phyloP scores from a whole-genome alignment of 2,329 filamentous ascomycete species.

The Xylaria sp. region DNA sequence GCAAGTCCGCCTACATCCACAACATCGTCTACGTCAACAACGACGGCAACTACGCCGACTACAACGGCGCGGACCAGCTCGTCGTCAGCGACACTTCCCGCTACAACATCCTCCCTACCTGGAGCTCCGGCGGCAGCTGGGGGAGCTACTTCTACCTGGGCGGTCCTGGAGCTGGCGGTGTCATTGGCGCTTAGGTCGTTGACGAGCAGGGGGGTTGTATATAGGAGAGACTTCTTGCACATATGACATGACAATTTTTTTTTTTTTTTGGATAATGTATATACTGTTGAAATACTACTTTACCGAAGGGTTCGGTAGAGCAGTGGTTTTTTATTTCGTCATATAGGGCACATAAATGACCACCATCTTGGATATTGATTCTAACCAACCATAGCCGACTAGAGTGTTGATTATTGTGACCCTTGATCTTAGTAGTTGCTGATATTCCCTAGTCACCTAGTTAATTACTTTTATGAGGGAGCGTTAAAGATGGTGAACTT shows the following conservation, averaged over 20 bases:
- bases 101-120: conserved; percentile 29
- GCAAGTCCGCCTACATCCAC: conserved; percentile 37
- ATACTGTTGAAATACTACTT: too few species aligned
- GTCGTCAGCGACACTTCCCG: conserved; percentile 29
- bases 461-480: too few species aligned
- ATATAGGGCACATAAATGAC: background rate
- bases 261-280: conserved; percentile 6
- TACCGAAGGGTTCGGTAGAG: too few species aligned
- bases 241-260: background rate
- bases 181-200: conserved; percentile 25
- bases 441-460: too few species aligned
- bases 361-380: background rate
- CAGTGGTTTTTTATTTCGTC: too few species aligned
- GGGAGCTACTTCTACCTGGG: conserved; percentile 37
- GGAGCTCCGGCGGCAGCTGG: conserved; percentile 32
- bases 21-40: conserved; percentile 29
- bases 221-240: conserved; percentile 14
- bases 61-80: conserved; percentile 33
- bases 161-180: conserved; percentile 34
- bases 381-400: background rate
- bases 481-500: too few species aligned
- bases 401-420: background rate
- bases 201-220: background rate
- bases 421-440: too few species aligned
- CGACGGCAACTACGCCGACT: conserved; percentile 12